Base-by-base conservation (phyloP, 345 rosid genomes). In the Acer yangbiense region DNA sequence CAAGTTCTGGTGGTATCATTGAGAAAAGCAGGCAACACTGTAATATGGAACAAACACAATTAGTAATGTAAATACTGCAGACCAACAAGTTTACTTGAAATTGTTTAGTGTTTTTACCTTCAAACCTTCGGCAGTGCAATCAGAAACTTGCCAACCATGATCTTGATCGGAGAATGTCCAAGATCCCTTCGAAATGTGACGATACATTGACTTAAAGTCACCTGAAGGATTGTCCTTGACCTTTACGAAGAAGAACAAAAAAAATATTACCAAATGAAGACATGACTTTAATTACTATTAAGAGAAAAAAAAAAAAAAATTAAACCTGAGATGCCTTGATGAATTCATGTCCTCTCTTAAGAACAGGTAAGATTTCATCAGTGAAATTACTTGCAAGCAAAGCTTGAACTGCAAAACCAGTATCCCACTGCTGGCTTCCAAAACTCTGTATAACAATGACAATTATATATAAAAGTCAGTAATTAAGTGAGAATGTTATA, bases 341-440 rank as follows among this genome's bases (percentile, higher is more conserved):
- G 79, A 92, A 92, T 67, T 89, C 93, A 71, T 95, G 94, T 74
- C 90, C 98, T 80, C 73, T 93, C 83, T 70, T 83, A 20, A 95
- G 83, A 43, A 90, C 85, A 6, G 90, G 82, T 50, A 88, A 85
- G 32, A 87, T 72, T 81, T 91, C 98, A 14, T 83, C 79, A 0
- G 29, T 74, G 14, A 92, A 83, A 68, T 88, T 85, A 69, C 84
- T 74, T 16, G 98, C 86, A 74, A 93, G 74, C 75, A 95, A 69
- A 27, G 96, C 95, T 82, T 93, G 98, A 77, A 93, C 73, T 0
- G 93, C 86, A 52, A 92, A 82, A 60, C 84, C 82, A 41, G 87
- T 78, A 50, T 89, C 90, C 90, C 92, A 89, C 25, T 78, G 71
- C 72, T 87, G 90, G 68, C 87, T 84, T 32, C 90, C 89, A 8